Base-by-base conservation (phyloP, 2,329 filamentous ascomycete genomes). In the Colletotrichum destructivum region DNA sequence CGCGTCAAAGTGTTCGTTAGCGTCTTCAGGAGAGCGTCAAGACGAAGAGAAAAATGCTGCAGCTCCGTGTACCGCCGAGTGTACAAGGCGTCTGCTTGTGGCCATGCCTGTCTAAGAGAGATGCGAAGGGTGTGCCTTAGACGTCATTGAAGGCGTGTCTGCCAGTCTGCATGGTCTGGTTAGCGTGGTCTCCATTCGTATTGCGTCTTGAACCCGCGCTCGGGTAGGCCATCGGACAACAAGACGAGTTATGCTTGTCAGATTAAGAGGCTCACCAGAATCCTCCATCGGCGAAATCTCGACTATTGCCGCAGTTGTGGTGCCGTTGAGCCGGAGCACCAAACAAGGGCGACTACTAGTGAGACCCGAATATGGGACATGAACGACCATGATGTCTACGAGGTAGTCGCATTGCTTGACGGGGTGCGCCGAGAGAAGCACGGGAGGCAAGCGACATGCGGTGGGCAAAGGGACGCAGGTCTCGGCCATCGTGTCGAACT, bases 1-100 rank as follows among this genome's bases (percentile, higher is more conserved):
- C 4, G 54, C 54, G 69, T 72, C 69, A 69, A 64, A 60, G 69
- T 59, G 65, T 12, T 47, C 18, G 2, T 42, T 72, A 69, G 69
- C 66, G 69, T 60, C 38, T 23, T 61, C 54, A 61, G 60, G 35
- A 69, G 59, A 62, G 51, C 26, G 47, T 61, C 54, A 54, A 56
- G 56, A 56, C 31, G 31, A 35, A 35, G 31, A 35, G 8, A 9
- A 35, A 35, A 40, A 13, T 42, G 51, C 26, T 38, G 35, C 38
- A 40, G 26, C 13, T 35, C n/a, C 5, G 21, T 49, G 23, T 57
- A 18, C 3, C 16, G 26, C 6, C 12, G 46, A 38, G 23, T n/a
- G 12, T 38, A 13, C 38, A 16, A 4, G 18, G 54, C 21, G 42
- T 31, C 38, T 7, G 15, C 18, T 35, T 9, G 61, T 8, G 38